These are phyloP conservation scores for Sporothrix schenckii DNA, from an alignment of 2,329 filamentous ascomycete genomes.

Conservation along the genomic window DNA sequence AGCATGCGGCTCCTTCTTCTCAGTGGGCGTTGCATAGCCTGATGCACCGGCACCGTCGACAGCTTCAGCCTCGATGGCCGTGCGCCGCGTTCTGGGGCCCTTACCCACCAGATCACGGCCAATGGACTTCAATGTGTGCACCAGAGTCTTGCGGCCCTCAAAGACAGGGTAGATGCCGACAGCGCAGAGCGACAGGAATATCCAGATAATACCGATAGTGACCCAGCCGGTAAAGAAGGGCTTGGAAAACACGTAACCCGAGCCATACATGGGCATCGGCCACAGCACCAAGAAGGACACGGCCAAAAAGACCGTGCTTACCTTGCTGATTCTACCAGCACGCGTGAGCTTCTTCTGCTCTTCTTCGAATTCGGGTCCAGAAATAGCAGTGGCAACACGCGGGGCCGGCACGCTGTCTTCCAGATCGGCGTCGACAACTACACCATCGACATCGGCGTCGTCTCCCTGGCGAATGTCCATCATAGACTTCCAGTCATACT, in stretches of 20 bases:
- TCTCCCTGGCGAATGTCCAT: constrained; percentile 75
- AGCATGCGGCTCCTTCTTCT: constrained; percentile 32
- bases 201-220: constrained; percentile 75
- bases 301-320: constrained; percentile 40
- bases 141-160: constrained; percentile 72
- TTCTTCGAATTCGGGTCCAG: constrained; percentile 47
- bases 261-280: constrained; percentile 91
- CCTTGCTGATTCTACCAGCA: constrained; percentile 44
- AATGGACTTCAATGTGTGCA: constrained; percentile 63
- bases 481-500: constrained; percentile 89
- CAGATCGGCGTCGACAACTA: constrained; percentile 66
- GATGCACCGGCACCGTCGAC: constrained; percentile 22
- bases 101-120: constrained; percentile 59
- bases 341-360: constrained; percentile 45
- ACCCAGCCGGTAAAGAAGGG: constrained; percentile 84
- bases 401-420: constrained; percentile 60
- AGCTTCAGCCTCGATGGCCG: constrained; percentile 35
- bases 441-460: constrained; percentile 62
- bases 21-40: constrained; percentile 35
- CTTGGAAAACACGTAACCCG: constrained; percentile 78
- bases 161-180: constrained; percentile 82
- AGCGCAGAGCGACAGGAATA: constrained; percentile 70
- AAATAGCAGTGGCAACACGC: constrained; percentile 37
- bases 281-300: constrained; percentile 76
- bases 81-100: constrained; percentile 37